Base-by-base conservation (phyloP, 2,329 filamentous ascomycete species). In the Atkinsonella hypoxylon region DNA sequence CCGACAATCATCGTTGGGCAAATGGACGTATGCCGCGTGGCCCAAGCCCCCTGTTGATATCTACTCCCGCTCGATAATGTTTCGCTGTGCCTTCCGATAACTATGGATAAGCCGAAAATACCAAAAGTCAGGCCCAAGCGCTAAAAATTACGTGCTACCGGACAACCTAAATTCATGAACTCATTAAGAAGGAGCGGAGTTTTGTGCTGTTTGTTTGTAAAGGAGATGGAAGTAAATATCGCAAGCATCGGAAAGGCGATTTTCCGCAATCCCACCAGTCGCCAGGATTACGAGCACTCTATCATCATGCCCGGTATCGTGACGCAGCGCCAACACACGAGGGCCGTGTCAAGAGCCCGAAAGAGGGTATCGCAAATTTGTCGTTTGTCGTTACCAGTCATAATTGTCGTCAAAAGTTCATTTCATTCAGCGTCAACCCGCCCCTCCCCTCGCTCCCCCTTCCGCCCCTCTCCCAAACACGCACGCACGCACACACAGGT, bases 141-240 rank as follows among this genome's bases (percentile, higher is more conserved):
- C 40, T 44, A 51, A 32, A 13, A 39, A 48, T 46, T 45, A 49
- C 20, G 22, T 30, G 9, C 32, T 43, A 41, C 48, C 22, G 42
- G 48, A 26, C 53, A 49, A 48, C 48, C 40, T 41, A 49, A 43
- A 46, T 53, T 59, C 63, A 60, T 64, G 58, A 60, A 56, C 61
- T 66, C 63, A 64, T 66, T 60, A 66, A 62, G 47, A 36, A 45
- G 31, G 62, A 15, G 13, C 40, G 34, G 41, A 62, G 57, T 57
- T 60, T 59, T 62, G 63, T 63, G 60, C 58, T 58, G 55, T 59
- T 56, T 53, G 53, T 57, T 56, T 51, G 51, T 60, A 52, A 54
- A 34, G 15, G 15, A 26, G 26, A 26, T 26, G 26, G 4, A 5
- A 26, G 26, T 26, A 26, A 26, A 26, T 26, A 26, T 26, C 26